These are phyloP conservation scores for Sherardia arvensis DNA, from an alignment of 257 asterid species.

Conservation along the genomic window DNA sequence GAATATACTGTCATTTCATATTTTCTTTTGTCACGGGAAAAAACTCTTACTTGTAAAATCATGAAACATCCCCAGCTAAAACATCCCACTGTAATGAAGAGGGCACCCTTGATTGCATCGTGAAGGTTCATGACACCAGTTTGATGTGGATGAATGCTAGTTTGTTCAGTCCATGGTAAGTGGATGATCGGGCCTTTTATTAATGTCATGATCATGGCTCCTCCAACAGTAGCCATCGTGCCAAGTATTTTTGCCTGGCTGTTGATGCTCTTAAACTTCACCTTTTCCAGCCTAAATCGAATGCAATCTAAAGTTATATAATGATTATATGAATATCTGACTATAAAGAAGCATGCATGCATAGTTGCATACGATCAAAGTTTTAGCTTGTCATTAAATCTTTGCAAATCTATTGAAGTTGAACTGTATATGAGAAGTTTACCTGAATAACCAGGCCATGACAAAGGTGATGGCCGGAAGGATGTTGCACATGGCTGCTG, in stretches of 20 bases:
- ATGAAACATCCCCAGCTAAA: constrained; percentile 85
- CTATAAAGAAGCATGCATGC: background rate
- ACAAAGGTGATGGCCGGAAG: constrained; percentile 91
- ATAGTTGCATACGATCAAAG: background rate
- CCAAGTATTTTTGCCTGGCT: constrained; percentile 94
- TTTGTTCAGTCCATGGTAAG: constrained; percentile 60
- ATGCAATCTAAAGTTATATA: background rate
- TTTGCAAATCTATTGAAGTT: background rate
- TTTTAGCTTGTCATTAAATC: background rate
- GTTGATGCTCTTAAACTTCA: constrained; percentile 54
- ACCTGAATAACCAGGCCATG: constrained; percentile 88
- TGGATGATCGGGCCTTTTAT: constrained; percentile 55
- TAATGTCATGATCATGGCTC: constrained; percentile 96
- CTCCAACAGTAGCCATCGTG: constrained; percentile 70
- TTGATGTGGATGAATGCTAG: constrained; percentile 17
- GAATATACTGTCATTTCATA: background rate
- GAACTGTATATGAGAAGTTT: background rate
- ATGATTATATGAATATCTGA: background rate
- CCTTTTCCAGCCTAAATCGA: constrained; percentile 61
- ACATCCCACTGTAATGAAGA: constrained; percentile 73
- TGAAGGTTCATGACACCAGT: constrained; percentile 33
- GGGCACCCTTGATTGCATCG: constrained; percentile 71
- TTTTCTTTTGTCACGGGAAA: background rate
- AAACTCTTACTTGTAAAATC: constrained; percentile 64
- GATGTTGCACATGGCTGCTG: constrained; percentile 92